Conservation (phyloP, 495 filamentous ascomycete genomes). For the Chaetomium cochliodes region DNA sequence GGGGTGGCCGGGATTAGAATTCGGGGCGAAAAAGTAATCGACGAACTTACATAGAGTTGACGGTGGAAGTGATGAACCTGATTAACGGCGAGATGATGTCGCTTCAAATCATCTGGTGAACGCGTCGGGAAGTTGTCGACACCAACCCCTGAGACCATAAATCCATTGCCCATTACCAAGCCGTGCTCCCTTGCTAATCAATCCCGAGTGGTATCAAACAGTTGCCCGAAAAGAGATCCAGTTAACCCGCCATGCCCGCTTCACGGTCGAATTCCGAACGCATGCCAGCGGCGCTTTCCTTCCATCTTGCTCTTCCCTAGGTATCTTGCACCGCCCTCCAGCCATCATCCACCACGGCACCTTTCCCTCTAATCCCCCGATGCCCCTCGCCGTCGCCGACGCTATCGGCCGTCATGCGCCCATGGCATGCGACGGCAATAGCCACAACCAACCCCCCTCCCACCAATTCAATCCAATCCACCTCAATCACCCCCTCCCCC, state of each 20-base stretch:
- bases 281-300: background rate
- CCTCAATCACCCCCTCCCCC: background rate
- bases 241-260: background rate
- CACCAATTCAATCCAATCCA: background rate
- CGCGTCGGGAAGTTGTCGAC: no score
- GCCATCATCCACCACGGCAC: background rate
- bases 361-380: background rate
- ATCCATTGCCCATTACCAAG: background rate
- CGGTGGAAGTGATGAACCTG: no score
- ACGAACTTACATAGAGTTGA: background rate
- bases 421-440: background rate
- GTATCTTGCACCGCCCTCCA: background rate
- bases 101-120: no score
- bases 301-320: background rate
- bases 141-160: background rate
- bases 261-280: background rate
- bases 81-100: no score
- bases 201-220: slow-evolving; percentile 6
- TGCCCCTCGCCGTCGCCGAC: background rate
- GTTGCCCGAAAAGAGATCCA: slow-evolving; percentile 2
- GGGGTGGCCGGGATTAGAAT: no score
- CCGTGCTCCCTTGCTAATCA: slow-evolving; percentile 7
- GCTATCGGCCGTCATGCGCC: background rate
- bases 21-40: background rate
- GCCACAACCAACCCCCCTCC: background rate